A percentile compares a stretch with the other conserved stretches of the same genome.
Evolutionary conservation across 148 eudicot genomes (phyloP).

Genomic region (Diospyros kaki): DNA sequence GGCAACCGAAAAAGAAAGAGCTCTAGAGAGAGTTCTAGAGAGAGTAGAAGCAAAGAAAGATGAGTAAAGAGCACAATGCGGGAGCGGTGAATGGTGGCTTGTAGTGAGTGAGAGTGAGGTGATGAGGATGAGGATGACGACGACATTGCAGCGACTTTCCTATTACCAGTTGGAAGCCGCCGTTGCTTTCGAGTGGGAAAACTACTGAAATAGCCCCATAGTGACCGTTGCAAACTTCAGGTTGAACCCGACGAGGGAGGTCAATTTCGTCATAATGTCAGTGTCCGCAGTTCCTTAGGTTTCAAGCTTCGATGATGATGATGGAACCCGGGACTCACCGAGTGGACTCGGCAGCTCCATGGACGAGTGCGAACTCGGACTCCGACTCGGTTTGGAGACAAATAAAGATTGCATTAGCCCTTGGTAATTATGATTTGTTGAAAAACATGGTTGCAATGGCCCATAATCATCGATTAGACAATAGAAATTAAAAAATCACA

Average conservation of each 20-base stretch:
- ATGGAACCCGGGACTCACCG: conserved; percentile 1
- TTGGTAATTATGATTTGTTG: background rate
- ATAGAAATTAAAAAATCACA: background rate
- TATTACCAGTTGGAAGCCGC: background rate
- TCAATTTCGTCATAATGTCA: background rate
- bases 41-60: conserved; percentile 16
- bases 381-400: conserved; percentile 2
- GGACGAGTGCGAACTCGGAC: background rate
- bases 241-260: background rate
- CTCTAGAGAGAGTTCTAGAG: conserved; percentile 19
- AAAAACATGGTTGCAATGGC: conserved; percentile 2
- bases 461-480: conserved; percentile 6
- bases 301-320: conserved; percentile 3
- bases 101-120: conserved; percentile 16
- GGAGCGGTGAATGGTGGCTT: no score
- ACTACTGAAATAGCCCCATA: conserved; percentile 17
- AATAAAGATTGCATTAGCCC: background rate
- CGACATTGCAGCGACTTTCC: background rate
- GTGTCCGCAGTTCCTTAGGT: background rate
- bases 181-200: background rate
- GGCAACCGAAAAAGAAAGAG: background rate
- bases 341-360: background rate
- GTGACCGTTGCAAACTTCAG: conserved; percentile 12
- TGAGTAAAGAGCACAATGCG: background rate
- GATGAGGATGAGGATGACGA: conserved; percentile 16